These are phyloP conservation scores for Crucibulum laeve DNA, from an alignment of 768 basidiomycete species.

Conservation along the genomic window DNA sequence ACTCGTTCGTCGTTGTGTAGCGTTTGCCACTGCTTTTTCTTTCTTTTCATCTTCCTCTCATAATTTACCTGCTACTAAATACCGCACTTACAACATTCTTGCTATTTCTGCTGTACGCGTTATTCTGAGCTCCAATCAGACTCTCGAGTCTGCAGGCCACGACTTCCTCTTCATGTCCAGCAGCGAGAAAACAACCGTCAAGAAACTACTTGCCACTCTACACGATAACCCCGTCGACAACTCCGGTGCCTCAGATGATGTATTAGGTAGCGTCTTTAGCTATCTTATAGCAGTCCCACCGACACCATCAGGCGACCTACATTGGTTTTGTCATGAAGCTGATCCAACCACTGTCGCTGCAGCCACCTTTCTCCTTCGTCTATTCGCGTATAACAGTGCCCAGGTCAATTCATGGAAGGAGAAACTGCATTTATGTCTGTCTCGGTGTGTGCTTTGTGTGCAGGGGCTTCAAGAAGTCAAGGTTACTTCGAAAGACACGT, in stretches of 20 bases:
- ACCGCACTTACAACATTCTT: too few species aligned
- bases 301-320: slow-evolving; percentile 36
- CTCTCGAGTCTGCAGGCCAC: neutral
- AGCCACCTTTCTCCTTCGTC: slow-evolving; percentile 76
- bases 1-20: too few species aligned
- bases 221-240: slow-evolving; percentile 58
- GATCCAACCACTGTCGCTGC: slow-evolving; percentile 52
- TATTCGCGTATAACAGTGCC: slow-evolving; percentile 71
- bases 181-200: slow-evolving; percentile 27
- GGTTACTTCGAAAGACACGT: slow-evolving; percentile 64
- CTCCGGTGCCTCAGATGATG: slow-evolving; percentile 37
- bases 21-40: too few species aligned
- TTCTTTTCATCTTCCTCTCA: neutral
- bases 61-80: neutral
- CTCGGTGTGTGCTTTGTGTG: slow-evolving; percentile 68
- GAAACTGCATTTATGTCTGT: slow-evolving; percentile 49
- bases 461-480: slow-evolving; percentile 63
- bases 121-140: too few species aligned
- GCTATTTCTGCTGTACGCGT: neutral
- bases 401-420: slow-evolving; percentile 62
- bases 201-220: slow-evolving; percentile 46
- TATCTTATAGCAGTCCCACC: slow-evolving; percentile 48
- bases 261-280: slow-evolving; percentile 45
- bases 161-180: slow-evolving; percentile 1
- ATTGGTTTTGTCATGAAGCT: slow-evolving; percentile 81